phyloP scores from a whole-genome alignment of 2,329 filamentous ascomycete genomes.

The Hortaea sp. region DNA sequence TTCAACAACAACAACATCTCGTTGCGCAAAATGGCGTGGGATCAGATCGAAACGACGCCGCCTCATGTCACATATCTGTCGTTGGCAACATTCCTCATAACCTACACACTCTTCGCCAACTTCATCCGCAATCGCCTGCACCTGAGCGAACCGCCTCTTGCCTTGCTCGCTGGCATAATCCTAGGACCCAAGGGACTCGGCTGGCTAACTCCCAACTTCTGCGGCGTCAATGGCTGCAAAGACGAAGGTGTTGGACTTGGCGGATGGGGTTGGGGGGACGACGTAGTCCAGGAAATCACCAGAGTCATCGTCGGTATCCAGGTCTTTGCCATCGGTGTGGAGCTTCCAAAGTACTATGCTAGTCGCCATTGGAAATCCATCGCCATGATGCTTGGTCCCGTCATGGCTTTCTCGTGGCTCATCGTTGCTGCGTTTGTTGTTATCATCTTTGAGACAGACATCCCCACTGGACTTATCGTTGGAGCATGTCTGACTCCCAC shows the following conservation, averaged over 20 bases:
- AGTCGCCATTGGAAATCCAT: conserved; percentile 43
- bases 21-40: conserved; percentile 22
- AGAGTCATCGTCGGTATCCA: conserved; percentile 38
- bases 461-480: conserved; percentile 40
- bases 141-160: conserved; percentile 39
- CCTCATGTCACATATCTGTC: conserved; percentile 37
- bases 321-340: conserved; percentile 26
- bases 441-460: conserved; percentile 36
- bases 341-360: conserved; percentile 36
- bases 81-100: conserved; percentile 35
- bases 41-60: conserved; percentile 36
- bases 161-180: conserved; percentile 36
- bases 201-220: conserved; percentile 32
- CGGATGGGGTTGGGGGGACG: conserved; percentile 31
- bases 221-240: conserved; percentile 18
- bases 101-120: conserved; percentile 36
- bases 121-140: conserved; percentile 39
- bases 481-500: conserved; percentile 48
- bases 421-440: conserved; percentile 38
- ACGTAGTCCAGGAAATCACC: conserved; percentile 18
- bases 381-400: conserved; percentile 39
- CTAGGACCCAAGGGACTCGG: conserved; percentile 33
- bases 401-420: conserved; percentile 42
- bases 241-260: conserved; percentile 7
- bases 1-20: too few relatives aligned